Evolutionary conservation across 306 rosid genomes (phyloP).

Genomic region (Ceratonia siliqua): DNA sequence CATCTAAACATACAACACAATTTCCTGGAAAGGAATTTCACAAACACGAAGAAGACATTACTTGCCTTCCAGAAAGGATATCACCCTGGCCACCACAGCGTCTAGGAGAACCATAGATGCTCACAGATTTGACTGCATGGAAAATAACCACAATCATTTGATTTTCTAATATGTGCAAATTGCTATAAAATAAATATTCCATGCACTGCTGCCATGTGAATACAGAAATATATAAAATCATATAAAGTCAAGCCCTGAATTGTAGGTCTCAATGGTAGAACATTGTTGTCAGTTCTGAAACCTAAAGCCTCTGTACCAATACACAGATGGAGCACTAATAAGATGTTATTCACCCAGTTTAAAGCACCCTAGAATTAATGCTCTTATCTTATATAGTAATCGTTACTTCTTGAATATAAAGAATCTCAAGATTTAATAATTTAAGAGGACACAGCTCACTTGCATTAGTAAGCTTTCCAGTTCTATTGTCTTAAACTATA

Average conservation of each 20-base stretch:
- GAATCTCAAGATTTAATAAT: neutral
- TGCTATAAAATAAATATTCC: neutral
- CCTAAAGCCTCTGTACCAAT: neutral
- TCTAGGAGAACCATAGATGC: slow-evolving; percentile 79
- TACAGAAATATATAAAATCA: neutral
- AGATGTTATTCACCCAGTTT: neutral
- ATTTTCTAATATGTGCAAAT: slow-evolving; percentile 3
- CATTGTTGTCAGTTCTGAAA: slow-evolving; percentile 3
- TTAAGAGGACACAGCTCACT: neutral
- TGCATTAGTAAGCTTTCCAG: neutral
- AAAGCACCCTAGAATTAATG: neutral
- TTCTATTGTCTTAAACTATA: neutral
- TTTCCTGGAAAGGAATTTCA: no score
- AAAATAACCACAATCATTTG: slow-evolving; percentile 17
- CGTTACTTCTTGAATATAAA: neutral
- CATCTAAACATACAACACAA: no score
- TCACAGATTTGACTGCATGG: slow-evolving; percentile 65
- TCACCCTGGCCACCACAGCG: slow-evolving; percentile 94
- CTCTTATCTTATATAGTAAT: no score
- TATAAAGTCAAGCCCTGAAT: neutral
- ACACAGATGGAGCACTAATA: no score
- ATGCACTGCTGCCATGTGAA: neutral
- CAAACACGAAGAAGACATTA: slow-evolving; percentile 1
- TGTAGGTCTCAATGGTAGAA: neutral
- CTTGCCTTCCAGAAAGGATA: slow-evolving; percentile 91